Evolutionary conservation across 75 land plant species (phyloP), one percentile per base, ranked within the genome.

Genomic region (Larix kaempferi): DNA sequence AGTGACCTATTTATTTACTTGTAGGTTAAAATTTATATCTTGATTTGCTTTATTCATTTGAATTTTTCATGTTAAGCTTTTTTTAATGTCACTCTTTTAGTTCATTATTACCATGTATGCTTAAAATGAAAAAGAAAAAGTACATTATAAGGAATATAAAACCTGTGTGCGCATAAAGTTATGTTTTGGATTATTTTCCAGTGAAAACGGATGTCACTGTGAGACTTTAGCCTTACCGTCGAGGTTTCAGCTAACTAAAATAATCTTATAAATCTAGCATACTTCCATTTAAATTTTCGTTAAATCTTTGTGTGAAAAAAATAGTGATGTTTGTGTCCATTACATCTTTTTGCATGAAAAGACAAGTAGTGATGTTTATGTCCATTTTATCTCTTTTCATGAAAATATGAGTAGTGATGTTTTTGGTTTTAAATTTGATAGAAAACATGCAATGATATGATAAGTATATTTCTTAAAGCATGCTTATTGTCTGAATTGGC

Each of bases 211-310:
- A 37, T 37, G 3, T 37, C 39, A 37, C 5, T 37, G 39, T 37
- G 39, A 37, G 39, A 37, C 39, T 37, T 37, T 37, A 37, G 39
- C 39, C 39, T 37, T 41, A 79, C n/a, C 55, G 41, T 19, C 80
- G 49, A 56, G 16, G 59, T 56, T 75, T 17, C 66, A 52, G 56
- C 66, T 77, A 10, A 74, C 56, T 73, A 14, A 23, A 26, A 14
- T 2, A 39, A 39, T 39, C 41, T 23, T 73, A 19, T 85, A 63
- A 94, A 91, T 94, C 57, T 91, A 73, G 77, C 88, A 54, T 17
- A 27, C 14, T 72, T 6, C 37, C 37, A 35, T 35, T 35, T 35
- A 35, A 35, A 35, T 35, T 2, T 35, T 14, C 33, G 15, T 72
- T 4, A 5, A 3, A 21, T 44, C 17, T 37, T 26, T 65, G 13